These are phyloP conservation scores for Draba incana DNA, from an alignment of 345 rosid genomes.

Conservation along the genomic window DNA sequence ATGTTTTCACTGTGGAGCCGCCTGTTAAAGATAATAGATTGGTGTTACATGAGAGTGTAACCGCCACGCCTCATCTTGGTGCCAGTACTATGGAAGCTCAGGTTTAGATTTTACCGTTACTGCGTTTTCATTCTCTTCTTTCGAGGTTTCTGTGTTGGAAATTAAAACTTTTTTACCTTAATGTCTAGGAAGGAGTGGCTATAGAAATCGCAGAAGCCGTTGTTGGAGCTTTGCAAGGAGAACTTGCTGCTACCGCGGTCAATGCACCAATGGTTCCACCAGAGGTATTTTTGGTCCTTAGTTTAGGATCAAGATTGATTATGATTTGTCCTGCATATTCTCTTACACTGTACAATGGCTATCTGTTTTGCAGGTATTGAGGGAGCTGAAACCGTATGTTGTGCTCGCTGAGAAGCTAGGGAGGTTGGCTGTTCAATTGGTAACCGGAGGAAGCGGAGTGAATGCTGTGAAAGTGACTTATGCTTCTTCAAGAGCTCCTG, in stretches of 20 bases:
- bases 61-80: conserved; percentile 65
- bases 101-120: conserved; percentile 30
- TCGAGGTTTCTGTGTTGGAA: not conserved
- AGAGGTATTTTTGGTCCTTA: conserved; percentile 41
- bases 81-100: conserved; percentile 67
- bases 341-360: conserved; percentile 14
- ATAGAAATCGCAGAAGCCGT: conserved; percentile 65
- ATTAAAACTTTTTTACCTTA: not conserved
- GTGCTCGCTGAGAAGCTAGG: conserved; percentile 66
- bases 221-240: conserved; percentile 58
- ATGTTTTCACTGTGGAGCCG: conserved; percentile 57
- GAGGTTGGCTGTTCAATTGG: conserved; percentile 65
- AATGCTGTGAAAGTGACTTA: conserved; percentile 57
- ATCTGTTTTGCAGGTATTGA: conserved; percentile 49
- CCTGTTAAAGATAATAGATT: conserved; percentile 48
- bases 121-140: not conserved
- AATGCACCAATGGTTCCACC: conserved; percentile 69
- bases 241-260: conserved; percentile 59
- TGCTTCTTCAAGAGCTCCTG: conserved; percentile 67
- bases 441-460: conserved; percentile 74
- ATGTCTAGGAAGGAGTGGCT: conserved; percentile 56
- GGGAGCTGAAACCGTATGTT: conserved; percentile 65
- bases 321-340: not conserved
- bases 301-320: not conserved
- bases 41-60: conserved; percentile 56